These are phyloP conservation scores for Nitzschia sp. DNA, from an alignment of 108 stramenopile species.

Conservation along the genomic window DNA sequence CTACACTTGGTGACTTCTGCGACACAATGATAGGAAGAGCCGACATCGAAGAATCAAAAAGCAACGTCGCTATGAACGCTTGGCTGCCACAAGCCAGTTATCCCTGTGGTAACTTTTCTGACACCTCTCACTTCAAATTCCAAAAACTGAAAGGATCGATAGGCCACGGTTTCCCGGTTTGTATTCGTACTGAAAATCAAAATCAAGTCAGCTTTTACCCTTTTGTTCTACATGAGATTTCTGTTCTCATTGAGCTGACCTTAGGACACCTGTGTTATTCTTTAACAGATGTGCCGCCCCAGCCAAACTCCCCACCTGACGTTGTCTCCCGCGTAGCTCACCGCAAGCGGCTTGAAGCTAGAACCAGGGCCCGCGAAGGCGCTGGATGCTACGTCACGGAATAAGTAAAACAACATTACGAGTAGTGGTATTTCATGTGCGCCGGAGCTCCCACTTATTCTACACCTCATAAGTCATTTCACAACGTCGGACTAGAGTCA, in stretches of 20 bases:
- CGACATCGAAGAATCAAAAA: slow-evolving; percentile 95
- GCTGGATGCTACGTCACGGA: slow-evolving; percentile 85
- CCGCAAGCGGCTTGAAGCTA: slow-evolving; percentile 60
- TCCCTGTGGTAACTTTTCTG: slow-evolving; percentile 99
- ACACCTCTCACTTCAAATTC: slow-evolving; percentile 96
- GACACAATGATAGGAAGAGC: slow-evolving; percentile 96
- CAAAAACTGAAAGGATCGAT: slow-evolving; percentile 95
- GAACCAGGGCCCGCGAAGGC: slow-evolving; percentile 81
- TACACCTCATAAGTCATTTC: slow-evolving; percentile 97
- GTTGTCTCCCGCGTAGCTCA: slow-evolving; percentile 90
- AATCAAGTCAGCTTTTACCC: slow-evolving; percentile 92
- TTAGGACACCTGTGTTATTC: slow-evolving; percentile 88
- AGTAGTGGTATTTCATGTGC: slow-evolving; percentile 96
- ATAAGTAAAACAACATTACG: slow-evolving; percentile 97
- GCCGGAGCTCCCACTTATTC: slow-evolving; percentile 94
- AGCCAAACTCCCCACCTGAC: slow-evolving; percentile 95
- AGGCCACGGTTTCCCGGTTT: slow-evolving; percentile 96
- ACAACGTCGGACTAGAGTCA: slow-evolving; percentile 98
- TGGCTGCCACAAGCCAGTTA: slow-evolving; percentile 96
- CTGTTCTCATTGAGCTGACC: slow-evolving; percentile 96
- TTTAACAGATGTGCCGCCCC: slow-evolving; percentile 96
- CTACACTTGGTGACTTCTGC: slow-evolving; percentile 96
- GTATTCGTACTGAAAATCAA: slow-evolving; percentile 95
- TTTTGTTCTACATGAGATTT: slow-evolving; percentile 92
- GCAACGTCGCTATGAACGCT: slow-evolving; percentile 87